Evolutionary conservation across 345 rosid species (phyloP).

Genomic region (Bretschneidera sinensis): DNA sequence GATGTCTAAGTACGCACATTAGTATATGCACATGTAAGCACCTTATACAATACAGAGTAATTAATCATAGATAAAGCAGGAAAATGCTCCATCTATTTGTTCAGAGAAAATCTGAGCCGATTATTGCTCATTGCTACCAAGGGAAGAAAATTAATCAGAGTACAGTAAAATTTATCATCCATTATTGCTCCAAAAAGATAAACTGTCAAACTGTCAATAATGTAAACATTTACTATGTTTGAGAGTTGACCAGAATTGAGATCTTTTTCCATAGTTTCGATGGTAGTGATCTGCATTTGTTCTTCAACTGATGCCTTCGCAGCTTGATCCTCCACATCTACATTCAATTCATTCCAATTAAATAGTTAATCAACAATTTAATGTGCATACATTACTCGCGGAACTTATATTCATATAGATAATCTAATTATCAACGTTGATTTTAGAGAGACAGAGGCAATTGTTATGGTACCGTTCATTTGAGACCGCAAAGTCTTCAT

Average conservation of each 20-base stretch:
- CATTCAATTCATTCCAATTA: background rate
- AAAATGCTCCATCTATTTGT: too few relatives aligned
- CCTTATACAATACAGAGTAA: too few relatives aligned
- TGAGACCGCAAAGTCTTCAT: conserved; percentile 74
- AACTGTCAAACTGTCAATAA: background rate
- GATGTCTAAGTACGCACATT: too few relatives aligned
- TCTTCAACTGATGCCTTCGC: conserved; percentile 66
- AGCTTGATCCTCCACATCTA: conserved; percentile 82
- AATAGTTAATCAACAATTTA: too few relatives aligned
- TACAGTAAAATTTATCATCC: too few relatives aligned
- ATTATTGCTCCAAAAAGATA: too few relatives aligned
- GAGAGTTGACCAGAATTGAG: conserved; percentile 38
- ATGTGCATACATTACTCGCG: background rate
- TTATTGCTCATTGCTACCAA: too few relatives aligned
- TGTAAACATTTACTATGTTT: background rate
- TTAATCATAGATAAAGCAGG: too few relatives aligned
- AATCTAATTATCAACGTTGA: background rate
- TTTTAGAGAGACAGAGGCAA: background rate
- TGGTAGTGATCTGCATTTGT: conserved; percentile 50
- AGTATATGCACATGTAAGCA: too few relatives aligned
- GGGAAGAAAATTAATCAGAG: too few relatives aligned
- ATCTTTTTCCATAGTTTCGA: conserved; percentile 54
- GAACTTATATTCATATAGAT: background rate
- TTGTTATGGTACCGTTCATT: conserved; percentile 50
- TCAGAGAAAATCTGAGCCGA: too few relatives aligned